Conservation (phyloP, 257 asterid species). For the Prunella vulgaris region DNA sequence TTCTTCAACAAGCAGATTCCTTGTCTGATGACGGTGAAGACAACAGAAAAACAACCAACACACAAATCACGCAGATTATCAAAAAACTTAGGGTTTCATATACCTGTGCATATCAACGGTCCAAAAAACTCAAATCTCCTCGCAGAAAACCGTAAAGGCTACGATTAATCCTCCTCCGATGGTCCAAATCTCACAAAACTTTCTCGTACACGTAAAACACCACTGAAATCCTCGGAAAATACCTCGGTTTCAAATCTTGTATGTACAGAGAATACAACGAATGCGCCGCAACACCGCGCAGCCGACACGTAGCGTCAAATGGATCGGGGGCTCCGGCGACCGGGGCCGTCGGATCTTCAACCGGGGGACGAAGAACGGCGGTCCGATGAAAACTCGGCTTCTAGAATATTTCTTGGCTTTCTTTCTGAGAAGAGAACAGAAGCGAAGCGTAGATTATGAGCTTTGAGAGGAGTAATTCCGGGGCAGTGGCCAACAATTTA, state of each 20-base stretch:
- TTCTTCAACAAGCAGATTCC: slow-evolving; percentile 22
- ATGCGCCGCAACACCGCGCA: slow-evolving; percentile 23
- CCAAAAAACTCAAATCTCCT: slow-evolving; percentile 26
- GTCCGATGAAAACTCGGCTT: slow-evolving; percentile 19
- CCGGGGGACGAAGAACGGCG: slow-evolving; percentile 9
- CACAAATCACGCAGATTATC: slow-evolving; percentile 39
- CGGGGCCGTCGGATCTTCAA: slow-evolving; percentile 28
- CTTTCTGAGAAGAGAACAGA: slow-evolving; percentile 17
- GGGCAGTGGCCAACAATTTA: slow-evolving; percentile 43
- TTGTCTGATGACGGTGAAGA: slow-evolving; percentile 23
- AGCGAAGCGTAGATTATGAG: slow-evolving; percentile 21
- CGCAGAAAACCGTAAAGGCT: slow-evolving; percentile 16
- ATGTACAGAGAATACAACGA: not conserved
- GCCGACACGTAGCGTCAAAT: slow-evolving; percentile 17
- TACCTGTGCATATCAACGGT: slow-evolving; percentile 33
- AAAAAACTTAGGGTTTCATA: slow-evolving; percentile 42
- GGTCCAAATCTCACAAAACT: slow-evolving; percentile 24
- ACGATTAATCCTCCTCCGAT: slow-evolving; percentile 26
- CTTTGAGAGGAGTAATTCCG: slow-evolving; percentile 21
- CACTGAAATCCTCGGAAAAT: slow-evolving; percentile 15
- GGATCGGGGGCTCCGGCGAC: slow-evolving; percentile 19
- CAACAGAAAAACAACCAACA: slow-evolving; percentile 32
- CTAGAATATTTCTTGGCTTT: slow-evolving; percentile 23
- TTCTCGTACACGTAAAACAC: not conserved
- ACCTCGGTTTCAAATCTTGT: slow-evolving; percentile 14